Percentiles rank a stretch among this genome's conserved stretches.
These are phyloP conservation scores for Heracleum sosnowskyi DNA, from an alignment of 129 eudicot species.

Conservation along the genomic window DNA sequence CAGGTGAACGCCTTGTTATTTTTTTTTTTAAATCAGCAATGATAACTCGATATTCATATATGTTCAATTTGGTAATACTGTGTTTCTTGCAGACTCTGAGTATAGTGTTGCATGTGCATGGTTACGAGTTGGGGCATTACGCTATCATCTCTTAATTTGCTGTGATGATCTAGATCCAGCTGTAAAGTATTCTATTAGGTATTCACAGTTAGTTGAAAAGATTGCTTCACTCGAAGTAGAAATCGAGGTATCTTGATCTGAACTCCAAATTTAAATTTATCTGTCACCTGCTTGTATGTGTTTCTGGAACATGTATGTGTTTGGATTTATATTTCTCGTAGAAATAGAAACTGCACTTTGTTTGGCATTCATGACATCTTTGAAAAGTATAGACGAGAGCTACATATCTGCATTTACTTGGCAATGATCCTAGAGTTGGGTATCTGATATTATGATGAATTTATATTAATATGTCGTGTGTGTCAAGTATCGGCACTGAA, in stretches of 20 bases:
- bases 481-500: not conserved
- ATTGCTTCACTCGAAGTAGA: conserved; percentile 70
- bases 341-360: not conserved
- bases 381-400: not conserved
- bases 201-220: conserved; percentile 44
- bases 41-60: not conserved
- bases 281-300: not conserved
- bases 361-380: not conserved
- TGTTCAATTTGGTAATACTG: not conserved
- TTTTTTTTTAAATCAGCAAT: not conserved
- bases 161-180: conserved; percentile 89
- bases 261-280: not conserved
- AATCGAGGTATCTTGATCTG: conserved; percentile 39
- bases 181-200: conserved; percentile 55
- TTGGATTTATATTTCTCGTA: not conserved
- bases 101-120: conserved; percentile 52
- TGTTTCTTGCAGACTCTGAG: conserved; percentile 22
- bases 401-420: not conserved
- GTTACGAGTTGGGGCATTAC: conserved; percentile 68
- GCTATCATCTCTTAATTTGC: conserved; percentile 64
- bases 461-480: not conserved
- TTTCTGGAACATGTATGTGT: not conserved
- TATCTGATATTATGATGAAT: not conserved
- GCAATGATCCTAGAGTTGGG: not conserved
- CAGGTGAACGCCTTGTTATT: conserved; percentile 28